Evolutionary conservation across 2,329 filamentous ascomycete species (phyloP).

Genomic region (Capronia americana): DNA sequence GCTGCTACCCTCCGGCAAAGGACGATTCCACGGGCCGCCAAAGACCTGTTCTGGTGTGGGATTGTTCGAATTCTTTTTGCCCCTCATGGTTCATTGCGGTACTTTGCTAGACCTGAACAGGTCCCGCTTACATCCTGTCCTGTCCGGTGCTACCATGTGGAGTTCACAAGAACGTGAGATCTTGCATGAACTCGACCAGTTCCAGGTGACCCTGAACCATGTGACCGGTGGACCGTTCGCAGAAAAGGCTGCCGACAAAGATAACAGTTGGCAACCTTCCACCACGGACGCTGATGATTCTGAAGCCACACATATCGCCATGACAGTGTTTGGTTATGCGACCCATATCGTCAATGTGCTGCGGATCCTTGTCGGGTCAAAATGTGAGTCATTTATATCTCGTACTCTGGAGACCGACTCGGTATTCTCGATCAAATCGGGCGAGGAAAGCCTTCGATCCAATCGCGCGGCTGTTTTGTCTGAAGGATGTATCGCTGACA

Average conservation of each 20-base stretch:
- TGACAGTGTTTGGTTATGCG: constrained; percentile 56
- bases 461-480: not conserved
- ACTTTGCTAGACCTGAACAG: constrained; percentile 59
- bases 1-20: constrained; percentile 35
- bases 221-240: constrained; percentile 32
- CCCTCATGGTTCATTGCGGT: constrained; percentile 57
- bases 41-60: constrained; percentile 51
- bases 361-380: constrained; percentile 56
- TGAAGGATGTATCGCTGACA: not conserved
- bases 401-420: not conserved
- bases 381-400: constrained; percentile 44
- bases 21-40: constrained; percentile 35
- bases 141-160: constrained; percentile 47
- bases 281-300: constrained; percentile 28
- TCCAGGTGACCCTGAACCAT: constrained; percentile 49
- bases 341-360: constrained; percentile 58
- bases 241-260: constrained; percentile 22
- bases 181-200: constrained; percentile 49
- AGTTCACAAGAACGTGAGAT: constrained; percentile 44
- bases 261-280: constrained; percentile 22
- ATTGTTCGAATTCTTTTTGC: constrained; percentile 60
- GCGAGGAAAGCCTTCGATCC: not conserved
- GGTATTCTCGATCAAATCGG: not conserved
- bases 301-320: constrained; percentile 44
- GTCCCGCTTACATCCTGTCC: constrained; percentile 51